These are phyloP conservation scores for Ceratocystis ficicola DNA, from an alignment of 2,329 filamentous ascomycete species.

Conservation along the genomic window DNA sequence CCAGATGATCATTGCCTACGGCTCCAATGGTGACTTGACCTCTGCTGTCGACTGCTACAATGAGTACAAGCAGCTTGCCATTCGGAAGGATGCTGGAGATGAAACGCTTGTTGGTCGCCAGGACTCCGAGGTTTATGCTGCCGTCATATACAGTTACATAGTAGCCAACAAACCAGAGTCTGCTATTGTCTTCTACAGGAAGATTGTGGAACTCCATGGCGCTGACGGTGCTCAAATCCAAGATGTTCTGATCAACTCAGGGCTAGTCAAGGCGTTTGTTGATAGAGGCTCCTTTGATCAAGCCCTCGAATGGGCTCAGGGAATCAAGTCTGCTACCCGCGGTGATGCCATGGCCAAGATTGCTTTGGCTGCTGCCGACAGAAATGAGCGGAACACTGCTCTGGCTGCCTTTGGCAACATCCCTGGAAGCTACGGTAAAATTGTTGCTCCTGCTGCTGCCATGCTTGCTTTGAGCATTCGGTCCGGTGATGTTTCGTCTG, in stretches of 20 bases:
- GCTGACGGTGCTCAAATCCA: conserved; percentile 51
- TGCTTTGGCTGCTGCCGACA: conserved; percentile 67
- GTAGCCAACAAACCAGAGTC: conserved; percentile 67
- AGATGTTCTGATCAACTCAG: conserved; percentile 57
- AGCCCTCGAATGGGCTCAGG: conserved; percentile 60
- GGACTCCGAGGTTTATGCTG: conserved; percentile 76
- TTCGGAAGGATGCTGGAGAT: conserved; percentile 66
- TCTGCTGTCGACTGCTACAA: conserved; percentile 93
- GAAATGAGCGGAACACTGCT: conserved; percentile 57
- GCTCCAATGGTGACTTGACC: conserved; percentile 63
- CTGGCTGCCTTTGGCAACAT: conserved; percentile 52
- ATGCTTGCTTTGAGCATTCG: conserved; percentile 80
- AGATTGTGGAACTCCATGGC: conserved; percentile 54
- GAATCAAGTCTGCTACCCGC: conserved; percentile 42
- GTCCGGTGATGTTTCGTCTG: conserved; percentile 62
- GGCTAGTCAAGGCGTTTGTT: conserved; percentile 68
- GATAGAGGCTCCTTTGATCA: conserved; percentile 57
- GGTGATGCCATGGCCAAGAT: conserved; percentile 58
- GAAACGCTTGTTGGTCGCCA: conserved; percentile 56
- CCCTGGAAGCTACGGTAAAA: conserved; percentile 37
- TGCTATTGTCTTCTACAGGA: conserved; percentile 73
- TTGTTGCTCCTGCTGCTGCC: conserved; percentile 56
- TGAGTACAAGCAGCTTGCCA: conserved; percentile 80
- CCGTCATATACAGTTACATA: conserved; percentile 83
- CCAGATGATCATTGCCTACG: conserved; percentile 90